phyloP scores from a whole-genome alignment of 495 filamentous ascomycete genomes.

The Rhizodiscina lignyota region DNA sequence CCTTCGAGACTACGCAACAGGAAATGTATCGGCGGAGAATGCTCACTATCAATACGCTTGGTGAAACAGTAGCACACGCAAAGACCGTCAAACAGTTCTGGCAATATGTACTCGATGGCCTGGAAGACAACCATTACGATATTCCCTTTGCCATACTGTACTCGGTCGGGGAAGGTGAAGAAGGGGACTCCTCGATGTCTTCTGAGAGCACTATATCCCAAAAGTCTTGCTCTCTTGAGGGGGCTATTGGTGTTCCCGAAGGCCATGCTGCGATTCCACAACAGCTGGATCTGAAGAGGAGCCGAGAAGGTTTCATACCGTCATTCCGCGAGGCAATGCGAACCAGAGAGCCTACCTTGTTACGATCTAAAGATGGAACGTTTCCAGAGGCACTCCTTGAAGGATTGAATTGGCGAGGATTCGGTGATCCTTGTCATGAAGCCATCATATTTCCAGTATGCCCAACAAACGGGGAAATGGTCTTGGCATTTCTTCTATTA shows the following conservation, averaged over 20 bases:
- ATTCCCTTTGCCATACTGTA: constrained; percentile 10
- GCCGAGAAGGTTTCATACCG: constrained; percentile 9
- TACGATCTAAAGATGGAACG: constrained; percentile 6
- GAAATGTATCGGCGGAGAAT: constrained; percentile 3
- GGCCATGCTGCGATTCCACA: constrained; percentile 8
- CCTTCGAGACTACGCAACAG: constrained; percentile 8
- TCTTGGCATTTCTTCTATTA: constrained; percentile 27
- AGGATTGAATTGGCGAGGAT: constrained; percentile 22
- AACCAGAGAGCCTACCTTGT: constrained; percentile 6
- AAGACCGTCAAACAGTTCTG: constrained; percentile 8
- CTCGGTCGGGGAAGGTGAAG: constrained; percentile 15
- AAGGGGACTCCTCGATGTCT: constrained; percentile 6
- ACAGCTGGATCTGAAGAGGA: constrained; percentile 10
- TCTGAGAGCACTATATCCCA: constrained; percentile 6
- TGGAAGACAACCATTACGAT: constrained; percentile 6
- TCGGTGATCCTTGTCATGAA: constrained; percentile 18
- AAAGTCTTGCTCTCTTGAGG: constrained; percentile 10
- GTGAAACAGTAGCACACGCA: constrained; percentile 5
- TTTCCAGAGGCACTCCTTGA: constrained; percentile 15
- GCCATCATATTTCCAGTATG: constrained; percentile 20
- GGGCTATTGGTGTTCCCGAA: constrained; percentile 8
- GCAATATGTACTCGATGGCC: constrained; percentile 6
- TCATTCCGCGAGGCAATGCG: constrained; percentile 8
- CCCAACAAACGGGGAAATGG: constrained; percentile 17
- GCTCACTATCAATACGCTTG: constrained; percentile 6